Evolutionary conservation across 805 yeast species (phyloP).

Genomic region (Soucietia sequanensis): DNA sequence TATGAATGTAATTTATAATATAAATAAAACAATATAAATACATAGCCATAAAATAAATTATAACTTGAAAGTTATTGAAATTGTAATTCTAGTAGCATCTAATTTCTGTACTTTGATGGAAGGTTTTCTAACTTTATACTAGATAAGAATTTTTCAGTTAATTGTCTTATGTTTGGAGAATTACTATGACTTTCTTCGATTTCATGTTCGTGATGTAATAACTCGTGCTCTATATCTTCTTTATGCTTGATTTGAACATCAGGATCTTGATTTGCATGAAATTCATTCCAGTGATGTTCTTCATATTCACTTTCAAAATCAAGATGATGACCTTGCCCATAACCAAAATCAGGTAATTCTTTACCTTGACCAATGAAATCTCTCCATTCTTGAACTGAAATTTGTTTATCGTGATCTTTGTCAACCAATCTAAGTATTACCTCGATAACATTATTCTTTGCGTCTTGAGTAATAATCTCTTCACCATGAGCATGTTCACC

Average conservation of each 20-base stretch:
- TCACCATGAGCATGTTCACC: conserved; percentile 73
- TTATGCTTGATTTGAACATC: conserved; percentile 76
- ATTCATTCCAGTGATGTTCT: conserved; percentile 89
- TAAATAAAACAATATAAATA: not conserved
- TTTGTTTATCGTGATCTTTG: conserved; percentile 59
- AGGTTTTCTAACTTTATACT: conserved; percentile 30
- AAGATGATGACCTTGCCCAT: conserved; percentile 92
- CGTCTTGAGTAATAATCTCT: conserved; percentile 49
- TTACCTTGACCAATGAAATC: conserved; percentile 60
- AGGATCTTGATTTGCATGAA: conserved; percentile 76
- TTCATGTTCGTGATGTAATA: conserved; percentile 82
- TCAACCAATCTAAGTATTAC: conserved; percentile 63
- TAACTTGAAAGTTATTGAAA: too few species aligned
- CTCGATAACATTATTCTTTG: conserved; percentile 53
- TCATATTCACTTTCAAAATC: conserved; percentile 94
- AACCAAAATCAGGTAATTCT: conserved; percentile 85
- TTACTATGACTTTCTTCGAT: conserved; percentile 54
- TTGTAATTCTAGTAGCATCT: too few species aligned
- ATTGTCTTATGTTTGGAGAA: conserved; percentile 24
- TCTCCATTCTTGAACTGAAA: conserved; percentile 70
- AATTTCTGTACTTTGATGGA: conserved; percentile 26
- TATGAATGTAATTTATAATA: too few species aligned
- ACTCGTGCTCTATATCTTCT: conserved; percentile 87
- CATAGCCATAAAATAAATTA: not conserved
- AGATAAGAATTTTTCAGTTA: conserved; percentile 28